A percentile compares a stretch with the other conserved stretches of the same genome.
These are phyloP conservation scores for Niveomyces coronatus DNA, from an alignment of 2,329 filamentous ascomycete genomes.

Conservation along the genomic window DNA sequence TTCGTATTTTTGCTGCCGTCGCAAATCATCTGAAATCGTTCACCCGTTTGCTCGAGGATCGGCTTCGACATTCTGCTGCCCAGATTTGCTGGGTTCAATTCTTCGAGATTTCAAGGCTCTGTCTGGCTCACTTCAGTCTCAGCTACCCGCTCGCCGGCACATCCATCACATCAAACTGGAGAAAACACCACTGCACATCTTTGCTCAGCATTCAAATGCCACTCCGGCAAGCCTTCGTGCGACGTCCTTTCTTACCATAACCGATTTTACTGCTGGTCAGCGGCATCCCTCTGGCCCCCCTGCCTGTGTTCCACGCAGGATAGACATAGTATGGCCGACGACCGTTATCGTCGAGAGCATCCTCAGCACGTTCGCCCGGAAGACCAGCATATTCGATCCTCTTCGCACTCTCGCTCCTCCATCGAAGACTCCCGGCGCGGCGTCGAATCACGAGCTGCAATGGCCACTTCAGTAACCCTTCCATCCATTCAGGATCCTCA, in stretches of 20 bases:
- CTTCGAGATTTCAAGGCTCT: no score
- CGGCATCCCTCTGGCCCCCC: conserved; percentile 13
- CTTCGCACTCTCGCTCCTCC: conserved; percentile 26
- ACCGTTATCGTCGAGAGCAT: conserved; percentile 28
- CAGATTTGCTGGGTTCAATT: no score
- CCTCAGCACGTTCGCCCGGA: conserved; percentile 25
- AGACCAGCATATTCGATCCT: conserved; percentile 32
- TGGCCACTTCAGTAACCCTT: conserved; percentile 35
- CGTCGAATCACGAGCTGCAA: conserved; percentile 22
- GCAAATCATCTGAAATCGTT: no score
- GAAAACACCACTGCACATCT: no score
- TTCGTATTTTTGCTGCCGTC: no score
- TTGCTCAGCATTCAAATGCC: conserved; percentile 10
- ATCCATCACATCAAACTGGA: no score
- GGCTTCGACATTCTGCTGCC: no score
- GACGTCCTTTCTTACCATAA: no score
- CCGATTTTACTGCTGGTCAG: conserved; percentile 14
- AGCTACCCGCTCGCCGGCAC: no score
- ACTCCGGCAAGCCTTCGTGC: conserved; percentile 11
- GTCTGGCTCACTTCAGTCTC: no score
- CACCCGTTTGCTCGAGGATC: no score
- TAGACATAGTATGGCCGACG: conserved; percentile 29
- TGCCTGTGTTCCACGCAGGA: conserved; percentile 9
- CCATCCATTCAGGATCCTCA: conserved; percentile 41
- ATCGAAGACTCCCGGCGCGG: conserved; percentile 28